Evolutionary conservation across 495 filamentous ascomycete species (phyloP).

Genomic region (Neurospora tetrasperma): DNA sequence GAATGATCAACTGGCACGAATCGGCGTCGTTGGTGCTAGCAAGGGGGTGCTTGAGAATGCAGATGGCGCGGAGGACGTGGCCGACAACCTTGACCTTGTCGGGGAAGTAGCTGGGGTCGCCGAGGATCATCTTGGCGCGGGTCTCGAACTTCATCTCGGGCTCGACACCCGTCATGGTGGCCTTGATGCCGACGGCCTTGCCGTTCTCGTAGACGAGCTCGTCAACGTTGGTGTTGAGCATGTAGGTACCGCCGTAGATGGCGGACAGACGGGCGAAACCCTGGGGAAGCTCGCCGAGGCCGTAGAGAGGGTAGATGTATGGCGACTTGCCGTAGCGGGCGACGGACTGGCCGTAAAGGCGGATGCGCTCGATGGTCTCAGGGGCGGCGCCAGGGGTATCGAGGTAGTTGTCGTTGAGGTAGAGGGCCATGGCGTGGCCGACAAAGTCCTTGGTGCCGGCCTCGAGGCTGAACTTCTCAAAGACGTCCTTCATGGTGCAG

Average conservation of each 20-base stretch:
- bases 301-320: constrained; percentile 98
- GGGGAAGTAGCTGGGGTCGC: constrained; percentile 94
- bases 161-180: constrained; percentile 82
- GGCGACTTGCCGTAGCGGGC: constrained; percentile 96
- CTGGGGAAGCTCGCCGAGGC: constrained; percentile 93
- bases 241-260: constrained; percentile 98
- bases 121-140: constrained; percentile 90
- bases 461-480: constrained; percentile 94
- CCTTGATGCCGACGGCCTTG: constrained; percentile 88
- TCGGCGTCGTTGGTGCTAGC: constrained; percentile 75
- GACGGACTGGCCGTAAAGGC: constrained; percentile 95
- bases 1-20: constrained; percentile 93
- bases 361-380: constrained; percentile 84
- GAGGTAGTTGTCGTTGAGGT: constrained; percentile 80
- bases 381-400: constrained; percentile 59
- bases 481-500: constrained; percentile 92
- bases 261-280: constrained; percentile 95
- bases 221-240: constrained; percentile 91
- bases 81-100: constrained; percentile 77
- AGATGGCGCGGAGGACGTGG: constrained; percentile 91
- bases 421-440: constrained; percentile 96
- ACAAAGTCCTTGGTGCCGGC: constrained; percentile 88
- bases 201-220: constrained; percentile 72
- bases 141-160: constrained; percentile 89
- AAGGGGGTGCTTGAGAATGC: constrained; percentile 93